Base-by-base conservation (phyloP, 2,329 filamentous ascomycete species). In the Colletotrichum sansevieriae region DNA sequence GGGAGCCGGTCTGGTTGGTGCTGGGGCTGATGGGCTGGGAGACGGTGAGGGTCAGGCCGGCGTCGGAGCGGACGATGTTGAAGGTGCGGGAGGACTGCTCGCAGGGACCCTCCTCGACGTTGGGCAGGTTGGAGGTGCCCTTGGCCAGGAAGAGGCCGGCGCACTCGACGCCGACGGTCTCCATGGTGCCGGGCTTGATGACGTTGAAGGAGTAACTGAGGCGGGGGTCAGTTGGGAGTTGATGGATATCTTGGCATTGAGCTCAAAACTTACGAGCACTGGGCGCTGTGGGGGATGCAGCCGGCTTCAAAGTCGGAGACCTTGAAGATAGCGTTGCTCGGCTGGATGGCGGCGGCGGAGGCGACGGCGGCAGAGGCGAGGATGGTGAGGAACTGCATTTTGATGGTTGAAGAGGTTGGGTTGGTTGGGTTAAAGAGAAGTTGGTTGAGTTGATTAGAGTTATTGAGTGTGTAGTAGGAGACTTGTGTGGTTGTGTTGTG, bases 1-100 rank as follows among this genome's bases (percentile, higher is more conserved):
- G 74, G n/a, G 64, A 61, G 67, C 72, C 77, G 4, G 65, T 70
- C 46, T 73, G 71, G 72, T 72, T 61, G 73, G 71, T 74, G 35
- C 25, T 68, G 60, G 74, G 74, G 51, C 68, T 73, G 15, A 78
- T 58, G 2, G 69, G 77, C 73, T 77, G 73, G 10, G 71, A 70
- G 70, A 79, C 73, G 12, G 63, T 65, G 44, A 79, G 49, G 58
- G 68, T 65, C 35, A 78, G 69, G 41, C 76, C 77, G 15, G 69
- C 72, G 47, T 58, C 54, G 60, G 65, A 37, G 57, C 72, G 72
- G 65, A 55, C 44, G 43, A 79, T 46, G 62, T 70, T 69, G 65
- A 74, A 79, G 37, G 74, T 76, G 20, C 76, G 74, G 33, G 76
- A 74, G 6, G 78, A 78, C 3, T 74, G 20, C 3, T 61, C 43